Percentiles rank a stretch among this genome's conserved stretches.
Conservation (phyloP, 495 filamentous ascomycete species). For the Staphylotrichum longicolle region DNA sequence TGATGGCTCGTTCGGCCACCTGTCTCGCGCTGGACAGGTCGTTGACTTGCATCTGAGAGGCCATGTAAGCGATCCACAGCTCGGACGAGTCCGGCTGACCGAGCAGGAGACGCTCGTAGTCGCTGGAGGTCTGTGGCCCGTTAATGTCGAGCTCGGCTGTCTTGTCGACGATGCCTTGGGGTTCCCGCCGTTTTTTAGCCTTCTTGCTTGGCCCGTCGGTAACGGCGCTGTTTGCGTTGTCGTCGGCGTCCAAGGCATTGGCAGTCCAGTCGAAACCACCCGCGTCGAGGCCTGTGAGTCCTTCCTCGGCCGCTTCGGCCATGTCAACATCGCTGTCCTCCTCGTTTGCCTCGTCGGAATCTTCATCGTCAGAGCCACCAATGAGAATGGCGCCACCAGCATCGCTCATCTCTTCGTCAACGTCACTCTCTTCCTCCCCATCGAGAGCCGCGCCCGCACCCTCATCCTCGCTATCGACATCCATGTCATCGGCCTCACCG, state of each 20-base stretch:
- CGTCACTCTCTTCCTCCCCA: slow-evolving; percentile 43
- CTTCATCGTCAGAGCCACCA: slow-evolving; percentile 43
- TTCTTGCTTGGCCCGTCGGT: slow-evolving; percentile 59
- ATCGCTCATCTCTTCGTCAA: slow-evolving; percentile 49
- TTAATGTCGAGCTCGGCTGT: slow-evolving; percentile 85
- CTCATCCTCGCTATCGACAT: slow-evolving; percentile 52
- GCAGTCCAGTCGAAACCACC: slow-evolving; percentile 88
- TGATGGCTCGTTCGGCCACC: slow-evolving; percentile 83
- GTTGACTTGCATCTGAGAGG: slow-evolving; percentile 88
- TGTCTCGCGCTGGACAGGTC: slow-evolving; percentile 82
- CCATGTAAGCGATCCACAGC: slow-evolving; percentile 95
- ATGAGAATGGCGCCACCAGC: slow-evolving; percentile 55
- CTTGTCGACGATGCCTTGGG: slow-evolving; percentile 78
- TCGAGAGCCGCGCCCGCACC: slow-evolving; percentile 47
- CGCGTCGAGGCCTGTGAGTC: slow-evolving; percentile 62
- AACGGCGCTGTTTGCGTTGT: slow-evolving; percentile 42
- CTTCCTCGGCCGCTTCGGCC: slow-evolving; percentile 39
- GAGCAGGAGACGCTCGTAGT: slow-evolving; percentile 90
- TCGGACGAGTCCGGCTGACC: slow-evolving; percentile 85
- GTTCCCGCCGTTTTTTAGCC: slow-evolving; percentile 69
- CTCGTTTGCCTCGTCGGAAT: slow-evolving; percentile 50
- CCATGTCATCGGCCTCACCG: slow-evolving; percentile 53
- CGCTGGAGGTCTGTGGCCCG: slow-evolving; percentile 85
- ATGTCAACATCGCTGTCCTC: slow-evolving; percentile 49
- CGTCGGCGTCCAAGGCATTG: slow-evolving; percentile 47